These are phyloP conservation scores for Silene noctiflora DNA, from an alignment of 179 eudicot species.

Conservation along the genomic window DNA sequence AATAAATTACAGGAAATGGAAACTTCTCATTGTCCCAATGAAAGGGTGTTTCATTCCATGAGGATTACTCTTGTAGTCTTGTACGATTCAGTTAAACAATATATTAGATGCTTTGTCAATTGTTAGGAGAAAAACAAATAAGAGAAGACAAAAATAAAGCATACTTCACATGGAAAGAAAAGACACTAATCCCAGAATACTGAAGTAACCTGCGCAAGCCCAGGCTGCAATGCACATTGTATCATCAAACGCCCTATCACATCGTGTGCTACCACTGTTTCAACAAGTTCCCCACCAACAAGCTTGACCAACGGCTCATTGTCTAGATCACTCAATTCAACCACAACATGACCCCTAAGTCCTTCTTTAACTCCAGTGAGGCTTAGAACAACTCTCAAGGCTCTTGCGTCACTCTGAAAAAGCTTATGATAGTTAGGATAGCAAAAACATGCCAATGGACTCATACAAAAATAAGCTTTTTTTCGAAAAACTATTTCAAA, in stretches of 20 bases:
- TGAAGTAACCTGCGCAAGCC: slow-evolving; percentile 83
- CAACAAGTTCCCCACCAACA: slow-evolving; percentile 88
- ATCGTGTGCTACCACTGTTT: slow-evolving; percentile 96
- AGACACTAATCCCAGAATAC: neutral
- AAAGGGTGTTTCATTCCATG: neutral
- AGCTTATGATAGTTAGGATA: slow-evolving; percentile 16
- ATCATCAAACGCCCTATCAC: slow-evolving; percentile 96
- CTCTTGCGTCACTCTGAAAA: slow-evolving; percentile 90
- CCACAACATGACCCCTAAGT: slow-evolving; percentile 88
- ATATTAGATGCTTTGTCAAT: neutral
- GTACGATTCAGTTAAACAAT: neutral
- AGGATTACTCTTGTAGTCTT: neutral
- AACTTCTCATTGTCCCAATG: neutral
- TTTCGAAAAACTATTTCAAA: neutral
- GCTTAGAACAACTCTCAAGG: slow-evolving; percentile 85
- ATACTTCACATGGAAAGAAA: neutral
- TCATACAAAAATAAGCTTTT: neutral
- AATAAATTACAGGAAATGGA: neutral
- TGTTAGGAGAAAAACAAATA: too few species aligned
- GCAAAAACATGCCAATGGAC: neutral
- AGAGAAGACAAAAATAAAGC: neutral
- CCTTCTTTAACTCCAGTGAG: slow-evolving; percentile 90
- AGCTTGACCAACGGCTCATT: slow-evolving; percentile 94
- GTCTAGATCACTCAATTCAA: slow-evolving; percentile 90
- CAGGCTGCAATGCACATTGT: slow-evolving; percentile 97